These are phyloP conservation scores for Aspergillus saccharolyticus DNA, from an alignment of 495 filamentous ascomycete genomes.

Conservation along the genomic window DNA sequence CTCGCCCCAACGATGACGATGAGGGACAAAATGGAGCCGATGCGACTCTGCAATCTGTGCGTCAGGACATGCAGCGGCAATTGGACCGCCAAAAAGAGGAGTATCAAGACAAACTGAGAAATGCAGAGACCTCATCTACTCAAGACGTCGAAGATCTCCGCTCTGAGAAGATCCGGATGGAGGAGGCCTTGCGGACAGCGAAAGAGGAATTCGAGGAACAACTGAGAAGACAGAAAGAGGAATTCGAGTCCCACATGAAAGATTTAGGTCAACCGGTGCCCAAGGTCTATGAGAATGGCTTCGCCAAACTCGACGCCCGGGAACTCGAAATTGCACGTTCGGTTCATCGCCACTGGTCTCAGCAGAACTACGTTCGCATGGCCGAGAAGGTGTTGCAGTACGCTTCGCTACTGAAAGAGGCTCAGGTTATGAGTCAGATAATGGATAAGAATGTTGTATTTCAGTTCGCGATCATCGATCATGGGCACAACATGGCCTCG, in stretches of 20 bases:
- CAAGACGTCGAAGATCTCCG: slow-evolving; percentile 80
- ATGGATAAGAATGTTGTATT: slow-evolving; percentile 93
- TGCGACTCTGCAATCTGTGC: slow-evolving; percentile 65
- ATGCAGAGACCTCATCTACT: slow-evolving; percentile 65
- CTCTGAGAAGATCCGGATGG: slow-evolving; percentile 82
- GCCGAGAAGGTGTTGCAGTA: slow-evolving; percentile 88
- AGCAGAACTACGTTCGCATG: slow-evolving; percentile 86
- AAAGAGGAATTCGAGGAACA: slow-evolving; percentile 86
- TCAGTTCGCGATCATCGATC: slow-evolving; percentile 87
- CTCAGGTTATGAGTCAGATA: slow-evolving; percentile 95
- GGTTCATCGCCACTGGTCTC: slow-evolving; percentile 69
- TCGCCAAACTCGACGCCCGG: slow-evolving; percentile 57
- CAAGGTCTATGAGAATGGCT: slow-evolving; percentile 44
- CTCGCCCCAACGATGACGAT: slow-evolving; percentile 63
- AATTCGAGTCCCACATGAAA: slow-evolving; percentile 66
- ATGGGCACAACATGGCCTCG: slow-evolving; percentile 82
- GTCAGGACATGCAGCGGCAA: slow-evolving; percentile 83
- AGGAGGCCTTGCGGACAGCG: slow-evolving; percentile 67
- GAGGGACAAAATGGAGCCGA: slow-evolving; percentile 53
- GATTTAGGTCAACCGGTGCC: slow-evolving; percentile 52
- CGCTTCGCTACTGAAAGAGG: slow-evolving; percentile 85
- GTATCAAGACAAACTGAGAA: slow-evolving; percentile 74
- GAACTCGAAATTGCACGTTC: slow-evolving; percentile 66
- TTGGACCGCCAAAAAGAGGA: slow-evolving; percentile 79
- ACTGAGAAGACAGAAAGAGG: slow-evolving; percentile 66